These are phyloP conservation scores for Solanum rostratum DNA, from an alignment of 257 asterid species.

Conservation along the genomic window DNA sequence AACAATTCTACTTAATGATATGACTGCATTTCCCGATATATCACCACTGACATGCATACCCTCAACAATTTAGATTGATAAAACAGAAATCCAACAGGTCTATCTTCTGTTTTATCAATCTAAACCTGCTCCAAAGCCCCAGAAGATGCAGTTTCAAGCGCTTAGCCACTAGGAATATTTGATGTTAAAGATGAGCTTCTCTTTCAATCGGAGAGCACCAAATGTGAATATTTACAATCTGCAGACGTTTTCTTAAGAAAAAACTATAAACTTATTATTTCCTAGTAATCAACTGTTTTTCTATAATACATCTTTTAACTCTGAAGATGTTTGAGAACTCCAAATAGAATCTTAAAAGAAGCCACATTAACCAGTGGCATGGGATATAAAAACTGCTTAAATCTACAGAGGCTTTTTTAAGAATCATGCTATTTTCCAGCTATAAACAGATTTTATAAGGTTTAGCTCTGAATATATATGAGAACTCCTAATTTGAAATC, in stretches of 20 bases:
- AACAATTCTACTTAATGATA: slow-evolving; percentile 3
- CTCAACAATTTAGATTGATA: background rate
- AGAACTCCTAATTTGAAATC: background rate
- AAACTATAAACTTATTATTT: background rate
- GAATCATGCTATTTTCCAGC: background rate
- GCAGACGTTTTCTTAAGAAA: background rate
- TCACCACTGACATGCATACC: background rate
- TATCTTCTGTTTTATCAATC: background rate
- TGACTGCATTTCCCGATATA: background rate
- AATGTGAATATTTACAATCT: background rate
- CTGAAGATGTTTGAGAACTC: background rate
- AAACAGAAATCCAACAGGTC: background rate
- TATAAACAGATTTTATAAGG: background rate
- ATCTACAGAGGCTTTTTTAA: background rate
- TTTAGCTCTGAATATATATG: background rate
- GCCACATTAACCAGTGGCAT: background rate
- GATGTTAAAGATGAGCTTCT: background rate
- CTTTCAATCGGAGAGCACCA: background rate
- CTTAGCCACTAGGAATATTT: background rate
- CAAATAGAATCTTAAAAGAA: background rate
- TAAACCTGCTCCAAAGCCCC: background rate
- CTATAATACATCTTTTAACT: background rate
- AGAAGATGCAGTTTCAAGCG: background rate
- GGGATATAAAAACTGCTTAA: background rate
- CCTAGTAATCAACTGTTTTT: background rate